Evolutionary conservation across 441 rosid genomes (phyloP).

Genomic region (Populus trichocarpa): DNA sequence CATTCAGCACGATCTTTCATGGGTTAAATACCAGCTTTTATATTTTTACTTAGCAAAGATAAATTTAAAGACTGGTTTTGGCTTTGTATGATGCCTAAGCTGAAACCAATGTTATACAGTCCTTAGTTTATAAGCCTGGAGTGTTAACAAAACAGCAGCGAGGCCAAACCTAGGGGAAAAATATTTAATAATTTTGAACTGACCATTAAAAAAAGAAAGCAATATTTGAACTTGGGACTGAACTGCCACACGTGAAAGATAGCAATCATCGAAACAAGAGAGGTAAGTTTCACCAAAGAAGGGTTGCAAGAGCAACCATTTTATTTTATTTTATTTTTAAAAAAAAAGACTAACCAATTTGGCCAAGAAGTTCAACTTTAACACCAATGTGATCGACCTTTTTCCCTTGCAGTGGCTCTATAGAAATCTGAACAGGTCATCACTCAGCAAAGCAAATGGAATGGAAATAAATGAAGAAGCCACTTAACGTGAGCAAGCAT

Average conservation of each 20-base stretch:
- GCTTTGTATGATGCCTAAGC: neutral
- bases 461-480: neutral
- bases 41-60: neutral
- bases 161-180: neutral
- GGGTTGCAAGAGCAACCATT: neutral
- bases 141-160: neutral
- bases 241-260: neutral
- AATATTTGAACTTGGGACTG: neutral
- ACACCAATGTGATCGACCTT: slow-evolving; percentile 94
- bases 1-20: neutral
- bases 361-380: slow-evolving; percentile 97
- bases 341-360: slow-evolving; percentile 53
- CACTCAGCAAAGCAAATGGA: neutral
- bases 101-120: neutral
- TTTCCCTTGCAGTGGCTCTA: slow-evolving; percentile 90
- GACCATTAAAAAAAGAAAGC: neutral
- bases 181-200: neutral
- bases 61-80: neutral
- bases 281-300: neutral
- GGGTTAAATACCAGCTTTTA: neutral
- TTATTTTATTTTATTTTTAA: neutral
- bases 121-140: neutral
- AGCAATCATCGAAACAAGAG: neutral
- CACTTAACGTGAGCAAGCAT: neutral
- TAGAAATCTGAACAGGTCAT: slow-evolving; percentile 42